A percentile compares a stretch with the other conserved stretches of the same genome.
Conservation (phyloP, 768 basidiomycete species). For the Tulasnella sp. region DNA sequence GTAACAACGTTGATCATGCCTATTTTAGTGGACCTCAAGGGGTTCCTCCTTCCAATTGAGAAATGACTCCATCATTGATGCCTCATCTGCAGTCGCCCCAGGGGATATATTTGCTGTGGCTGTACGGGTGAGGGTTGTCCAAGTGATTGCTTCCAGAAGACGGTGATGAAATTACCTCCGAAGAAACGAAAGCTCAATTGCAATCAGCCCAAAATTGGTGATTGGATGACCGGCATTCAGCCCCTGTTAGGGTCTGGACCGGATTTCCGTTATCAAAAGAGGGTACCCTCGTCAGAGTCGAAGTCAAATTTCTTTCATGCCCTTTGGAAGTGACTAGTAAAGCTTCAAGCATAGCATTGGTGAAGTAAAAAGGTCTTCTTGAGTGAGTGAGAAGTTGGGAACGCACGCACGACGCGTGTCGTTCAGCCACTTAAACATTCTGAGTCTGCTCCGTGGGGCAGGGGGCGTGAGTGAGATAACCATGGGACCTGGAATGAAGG, state of each 20-base stretch:
- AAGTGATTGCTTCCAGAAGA: no score
- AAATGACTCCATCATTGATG: no score
- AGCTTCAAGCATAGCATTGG: background rate
- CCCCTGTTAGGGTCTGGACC: background rate
- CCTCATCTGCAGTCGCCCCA: no score
- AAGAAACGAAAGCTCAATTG: background rate
- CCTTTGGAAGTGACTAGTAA: background rate
- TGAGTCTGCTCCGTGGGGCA: background rate
- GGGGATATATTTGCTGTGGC: no score
- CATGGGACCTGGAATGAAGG: background rate
- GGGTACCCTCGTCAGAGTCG: background rate
- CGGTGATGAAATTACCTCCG: no score
- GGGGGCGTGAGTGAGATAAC: no score
- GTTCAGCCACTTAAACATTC: no score
- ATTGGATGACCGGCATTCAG: background rate
- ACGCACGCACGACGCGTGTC: background rate
- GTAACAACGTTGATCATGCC: no score
- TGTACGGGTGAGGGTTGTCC: no score
- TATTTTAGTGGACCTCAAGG: no score
- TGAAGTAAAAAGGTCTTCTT: background rate
- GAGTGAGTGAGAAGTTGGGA: background rate
- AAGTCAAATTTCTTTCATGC: no score
- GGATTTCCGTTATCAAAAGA: background rate
- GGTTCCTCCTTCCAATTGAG: no score
- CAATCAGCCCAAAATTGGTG: background rate